phyloP scores from a whole-genome alignment of 2,329 filamentous ascomycete species.

The Neoscytalidium dimidiatum region DNA sequence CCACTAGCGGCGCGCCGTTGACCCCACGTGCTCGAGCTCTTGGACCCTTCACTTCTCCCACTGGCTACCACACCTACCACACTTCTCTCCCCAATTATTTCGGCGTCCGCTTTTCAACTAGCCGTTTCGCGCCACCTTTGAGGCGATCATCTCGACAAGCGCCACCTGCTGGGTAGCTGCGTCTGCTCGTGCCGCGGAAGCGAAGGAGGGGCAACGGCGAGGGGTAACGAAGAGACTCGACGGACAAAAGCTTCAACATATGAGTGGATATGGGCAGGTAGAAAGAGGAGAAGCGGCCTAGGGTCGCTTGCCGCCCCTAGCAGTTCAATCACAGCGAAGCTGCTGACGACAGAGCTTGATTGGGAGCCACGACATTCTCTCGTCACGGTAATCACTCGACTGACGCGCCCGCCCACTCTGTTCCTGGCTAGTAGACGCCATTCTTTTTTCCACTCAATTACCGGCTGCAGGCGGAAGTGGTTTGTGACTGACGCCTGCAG shows the following conservation, averaged over 20 bases:
- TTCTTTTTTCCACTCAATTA: neutral
- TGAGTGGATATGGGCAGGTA: no score
- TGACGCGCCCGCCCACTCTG: neutral
- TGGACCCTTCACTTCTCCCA: neutral
- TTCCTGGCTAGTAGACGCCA: neutral
- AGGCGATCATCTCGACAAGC: neutral
- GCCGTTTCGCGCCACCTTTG: neutral
- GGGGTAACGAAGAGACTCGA: no score
- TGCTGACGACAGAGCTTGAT: neutral
- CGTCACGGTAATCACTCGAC: neutral
- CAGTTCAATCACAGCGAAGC: neutral
- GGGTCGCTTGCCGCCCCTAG: neutral
- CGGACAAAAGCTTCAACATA: no score
- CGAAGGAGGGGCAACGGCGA: neutral
- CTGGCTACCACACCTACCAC: neutral
- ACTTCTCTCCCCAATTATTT: neutral
- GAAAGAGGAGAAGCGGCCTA: neutral
- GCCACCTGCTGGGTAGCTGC: neutral
- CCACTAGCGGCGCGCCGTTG: neutral
- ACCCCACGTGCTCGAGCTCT: neutral
- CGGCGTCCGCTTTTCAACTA: neutral
- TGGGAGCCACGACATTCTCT: neutral
- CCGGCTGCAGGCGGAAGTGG: neutral
- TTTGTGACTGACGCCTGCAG: neutral
- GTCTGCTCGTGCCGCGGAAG: neutral